A percentile compares a stretch with the other conserved stretches of the same genome.
Evolutionary conservation across 2,329 filamentous ascomycete species (phyloP).

Genomic region (Verticillium nubilum): DNA sequence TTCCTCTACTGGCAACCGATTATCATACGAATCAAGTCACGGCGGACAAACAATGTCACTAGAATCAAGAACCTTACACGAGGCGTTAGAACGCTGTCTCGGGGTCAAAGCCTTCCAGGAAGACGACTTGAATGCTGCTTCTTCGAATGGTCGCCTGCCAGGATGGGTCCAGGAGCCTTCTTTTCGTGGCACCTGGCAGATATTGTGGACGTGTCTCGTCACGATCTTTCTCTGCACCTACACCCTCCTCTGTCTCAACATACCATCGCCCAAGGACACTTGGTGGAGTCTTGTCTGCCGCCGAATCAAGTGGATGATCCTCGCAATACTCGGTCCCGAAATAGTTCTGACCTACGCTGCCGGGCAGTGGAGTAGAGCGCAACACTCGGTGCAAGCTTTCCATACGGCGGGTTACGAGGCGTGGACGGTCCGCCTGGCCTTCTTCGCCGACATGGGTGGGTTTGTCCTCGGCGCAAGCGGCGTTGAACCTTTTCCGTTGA

Average conservation of each 20-base stretch:
- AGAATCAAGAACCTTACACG: neutral
- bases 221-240: constrained; percentile 25
- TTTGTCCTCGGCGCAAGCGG: constrained; percentile 14
- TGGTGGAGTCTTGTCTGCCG: constrained; percentile 3
- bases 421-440: constrained; percentile 18
- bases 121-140: neutral
- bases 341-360: constrained; percentile 14
- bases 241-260: constrained; percentile 21
- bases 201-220: constrained; percentile 23
- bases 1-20: no score
- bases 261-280: constrained; percentile 15
- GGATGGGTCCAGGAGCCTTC: constrained; percentile 1
- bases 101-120: neutral
- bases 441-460: constrained; percentile 22
- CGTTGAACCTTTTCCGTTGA: constrained; percentile 15
- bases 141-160: neutral
- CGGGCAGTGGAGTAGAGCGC: constrained; percentile 16
- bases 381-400: constrained; percentile 9
- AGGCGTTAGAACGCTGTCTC: neutral
- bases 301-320: constrained; percentile 11
- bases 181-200: constrained; percentile 21
- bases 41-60: neutral
- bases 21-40: neutral
- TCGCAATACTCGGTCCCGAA: constrained; percentile 15
- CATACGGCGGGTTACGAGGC: constrained; percentile 9